Evolutionary conservation across 225 moss, liverwort and hornwort species (phyloP), one percentile per base, ranked within the genome.

Genomic region (Bryoerythrophyllum caledonicum): DNA sequence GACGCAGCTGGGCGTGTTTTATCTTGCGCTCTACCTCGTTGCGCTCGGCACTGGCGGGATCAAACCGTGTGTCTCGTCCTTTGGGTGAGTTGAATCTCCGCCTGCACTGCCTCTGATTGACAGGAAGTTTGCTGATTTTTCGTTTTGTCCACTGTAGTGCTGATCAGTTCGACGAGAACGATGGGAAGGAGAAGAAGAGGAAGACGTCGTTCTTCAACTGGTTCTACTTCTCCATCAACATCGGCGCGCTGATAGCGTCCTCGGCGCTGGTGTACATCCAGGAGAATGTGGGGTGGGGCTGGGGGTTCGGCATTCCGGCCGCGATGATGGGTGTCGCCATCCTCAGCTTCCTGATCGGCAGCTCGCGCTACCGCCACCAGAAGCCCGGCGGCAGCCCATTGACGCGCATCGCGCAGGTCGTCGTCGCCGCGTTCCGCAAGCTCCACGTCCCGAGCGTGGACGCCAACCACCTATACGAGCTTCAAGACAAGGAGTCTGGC

Each of bases 171-270:
- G 97, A 99, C 63, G 91, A 89, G 2, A 82, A 88, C 60, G 82
- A 93, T 32, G 75, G 2, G 15, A 70, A 57, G 65, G 97, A 99
- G 81, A 84, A 76, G 71, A 84, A 82, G 24, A 71, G 63, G 7
- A 99, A 99, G 60, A 75, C 89, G 0, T 95, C 97, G 0, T 99
- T 99, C 75, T 99, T 99, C 80, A 99, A 99, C 81, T 99, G 97
- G 97, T 99, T 93, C 57, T 94, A 94, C 81, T 95, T 95, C 79
- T 84, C 91, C 74, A 89, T 99, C 79, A 99, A 95, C 68, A 66
- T 99, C 34, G 97, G 97, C 21, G 90, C 86, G 3, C 82, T 93
- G 12, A 58, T 99, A n/a, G 70, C 97, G 27, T n/a, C 95, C 10
- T 90, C 91, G 13, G 81, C 68, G 34, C 74, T 99, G 52, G 95